Percentiles rank a stretch among this genome's conserved stretches.
These are phyloP conservation scores for Yarrowia deformans DNA, from an alignment of 805 yeast species.

Conservation along the genomic window DNA sequence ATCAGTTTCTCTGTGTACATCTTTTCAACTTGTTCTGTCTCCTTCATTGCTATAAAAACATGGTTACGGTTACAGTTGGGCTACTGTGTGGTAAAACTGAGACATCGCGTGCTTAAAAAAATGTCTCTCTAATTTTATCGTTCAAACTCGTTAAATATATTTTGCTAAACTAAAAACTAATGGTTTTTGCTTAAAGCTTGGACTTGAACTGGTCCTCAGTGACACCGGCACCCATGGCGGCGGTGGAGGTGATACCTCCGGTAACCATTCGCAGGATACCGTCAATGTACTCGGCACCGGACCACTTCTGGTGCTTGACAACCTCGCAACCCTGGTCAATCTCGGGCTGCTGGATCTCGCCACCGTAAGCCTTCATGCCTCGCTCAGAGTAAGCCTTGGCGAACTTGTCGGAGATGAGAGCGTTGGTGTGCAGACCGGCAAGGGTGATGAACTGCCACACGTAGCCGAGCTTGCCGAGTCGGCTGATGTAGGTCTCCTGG, in stretches of 20 bases:
- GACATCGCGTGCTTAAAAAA: conserved; percentile 1
- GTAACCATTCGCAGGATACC: conserved; percentile 85
- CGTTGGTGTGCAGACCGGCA: conserved; percentile 96
- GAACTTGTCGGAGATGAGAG: conserved; percentile 86
- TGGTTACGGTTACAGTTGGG: background rate
- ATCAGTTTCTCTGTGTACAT: too few relatives aligned
- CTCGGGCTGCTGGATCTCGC: conserved; percentile 83
- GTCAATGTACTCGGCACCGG: conserved; percentile 97
- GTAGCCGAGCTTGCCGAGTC: conserved; percentile 87
- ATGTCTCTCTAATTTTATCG: too few relatives aligned
- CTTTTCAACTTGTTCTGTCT: too few relatives aligned
- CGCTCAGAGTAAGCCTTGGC: conserved; percentile 75
- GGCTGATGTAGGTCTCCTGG: conserved; percentile 87
- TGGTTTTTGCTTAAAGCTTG: conserved; percentile 40
- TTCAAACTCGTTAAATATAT: conserved; percentile 28
- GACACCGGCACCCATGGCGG: conserved; percentile 99
- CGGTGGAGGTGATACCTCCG: conserved; percentile 94
- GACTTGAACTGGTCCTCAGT: conserved; percentile 92
- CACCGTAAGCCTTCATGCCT: conserved; percentile 97
- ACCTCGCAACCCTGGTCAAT: conserved; percentile 90
- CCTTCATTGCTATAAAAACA: too few relatives aligned
- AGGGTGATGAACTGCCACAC: conserved; percentile 98
- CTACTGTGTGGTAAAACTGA: background rate
- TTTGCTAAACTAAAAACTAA: background rate
- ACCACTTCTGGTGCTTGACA: conserved; percentile 98